Evolutionary conservation across 495 filamentous ascomycete genomes (phyloP).

Genomic region (Melanomma pulvis-pyrius): DNA sequence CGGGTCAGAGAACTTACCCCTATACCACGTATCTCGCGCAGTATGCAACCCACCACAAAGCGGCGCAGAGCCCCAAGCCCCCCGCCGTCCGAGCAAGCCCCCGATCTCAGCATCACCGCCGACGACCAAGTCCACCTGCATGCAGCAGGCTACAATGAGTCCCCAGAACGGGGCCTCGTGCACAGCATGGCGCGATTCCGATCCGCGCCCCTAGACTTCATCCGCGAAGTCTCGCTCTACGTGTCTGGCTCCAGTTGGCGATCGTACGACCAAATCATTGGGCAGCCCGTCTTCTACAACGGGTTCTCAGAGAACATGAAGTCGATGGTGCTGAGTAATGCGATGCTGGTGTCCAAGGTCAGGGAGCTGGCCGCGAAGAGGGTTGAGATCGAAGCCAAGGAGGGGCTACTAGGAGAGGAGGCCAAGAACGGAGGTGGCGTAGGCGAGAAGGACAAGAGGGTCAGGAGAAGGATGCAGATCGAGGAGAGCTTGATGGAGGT

Average conservation of each 20-base stretch:
- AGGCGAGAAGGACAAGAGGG: conserved; percentile 47
- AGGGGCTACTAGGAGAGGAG: conserved; percentile 61
- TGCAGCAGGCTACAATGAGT: conserved; percentile 70
- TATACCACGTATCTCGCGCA: not conserved
- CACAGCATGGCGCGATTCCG: conserved; percentile 82
- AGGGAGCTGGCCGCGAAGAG: conserved; percentile 73
- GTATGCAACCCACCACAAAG: conserved; percentile 12
- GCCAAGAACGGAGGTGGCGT: conserved; percentile 21
- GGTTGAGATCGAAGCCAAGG: conserved; percentile 74
- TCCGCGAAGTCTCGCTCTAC: conserved; percentile 88
- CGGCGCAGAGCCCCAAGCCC: conserved; percentile 19
- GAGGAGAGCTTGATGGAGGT: conserved; percentile 71
- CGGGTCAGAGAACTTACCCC: no score
- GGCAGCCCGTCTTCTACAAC: conserved; percentile 89
- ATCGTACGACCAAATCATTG: conserved; percentile 85
- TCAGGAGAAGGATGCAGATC: conserved; percentile 61
- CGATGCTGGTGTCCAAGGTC: conserved; percentile 73
- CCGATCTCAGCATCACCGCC: conserved; percentile 81
- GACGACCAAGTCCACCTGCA: conserved; percentile 73
- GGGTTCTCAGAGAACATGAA: conserved; percentile 94
- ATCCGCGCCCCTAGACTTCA: conserved; percentile 72
- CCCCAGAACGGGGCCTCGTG: conserved; percentile 69
- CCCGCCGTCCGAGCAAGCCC: conserved; percentile 56
- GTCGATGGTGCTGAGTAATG: conserved; percentile 68
- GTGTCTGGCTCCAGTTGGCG: conserved; percentile 92